Conservation (phyloP, 2,329 filamentous ascomycete species). For the Rhexocercosporidium sp. region DNA sequence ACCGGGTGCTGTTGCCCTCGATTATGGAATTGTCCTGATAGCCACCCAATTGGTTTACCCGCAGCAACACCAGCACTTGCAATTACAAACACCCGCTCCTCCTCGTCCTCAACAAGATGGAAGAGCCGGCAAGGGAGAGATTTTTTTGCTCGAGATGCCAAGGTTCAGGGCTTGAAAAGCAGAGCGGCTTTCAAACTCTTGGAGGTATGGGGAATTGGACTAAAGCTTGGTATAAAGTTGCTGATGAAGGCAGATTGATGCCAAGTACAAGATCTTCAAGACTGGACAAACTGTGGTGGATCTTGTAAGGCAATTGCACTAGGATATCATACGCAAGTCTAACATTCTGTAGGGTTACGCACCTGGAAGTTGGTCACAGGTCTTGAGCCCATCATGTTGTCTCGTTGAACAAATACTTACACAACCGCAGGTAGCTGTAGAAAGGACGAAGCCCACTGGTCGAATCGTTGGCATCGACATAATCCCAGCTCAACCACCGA, state of each 20-base stretch:
- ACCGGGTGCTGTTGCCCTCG: constrained; percentile 8
- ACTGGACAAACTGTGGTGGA: constrained; percentile 87
- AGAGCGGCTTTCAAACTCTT: constrained; percentile 92
- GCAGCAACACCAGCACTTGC: neutral
- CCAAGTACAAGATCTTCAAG: constrained; percentile 79
- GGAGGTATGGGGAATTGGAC: constrained; percentile 60
- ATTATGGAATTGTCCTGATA: constrained; percentile 5
- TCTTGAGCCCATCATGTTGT: constrained; percentile 40
- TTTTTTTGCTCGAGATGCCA: constrained; percentile 74
- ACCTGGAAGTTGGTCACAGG: constrained; percentile 74
- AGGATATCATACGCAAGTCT: neutral
- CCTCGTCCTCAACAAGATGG: constrained; percentile 77
- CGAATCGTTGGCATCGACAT: constrained; percentile 91
- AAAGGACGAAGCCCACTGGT: constrained; percentile 76
- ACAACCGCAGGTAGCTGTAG: constrained; percentile 72
- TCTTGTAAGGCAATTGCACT: constrained; percentile 59
- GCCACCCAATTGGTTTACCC: neutral
- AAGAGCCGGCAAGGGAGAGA: constrained; percentile 79
- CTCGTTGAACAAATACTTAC: constrained; percentile 2
- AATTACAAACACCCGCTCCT: constrained; percentile 18
- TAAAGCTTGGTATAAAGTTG: constrained; percentile 14
- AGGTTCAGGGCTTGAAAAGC: constrained; percentile 81
- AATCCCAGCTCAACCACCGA: constrained; percentile 88
- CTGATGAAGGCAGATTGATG: constrained; percentile 68
- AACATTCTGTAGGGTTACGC: constrained; percentile 68